Evolutionary conservation across 306 rosid genomes (phyloP).

Genomic region (Trichosanthes cucumerina): DNA sequence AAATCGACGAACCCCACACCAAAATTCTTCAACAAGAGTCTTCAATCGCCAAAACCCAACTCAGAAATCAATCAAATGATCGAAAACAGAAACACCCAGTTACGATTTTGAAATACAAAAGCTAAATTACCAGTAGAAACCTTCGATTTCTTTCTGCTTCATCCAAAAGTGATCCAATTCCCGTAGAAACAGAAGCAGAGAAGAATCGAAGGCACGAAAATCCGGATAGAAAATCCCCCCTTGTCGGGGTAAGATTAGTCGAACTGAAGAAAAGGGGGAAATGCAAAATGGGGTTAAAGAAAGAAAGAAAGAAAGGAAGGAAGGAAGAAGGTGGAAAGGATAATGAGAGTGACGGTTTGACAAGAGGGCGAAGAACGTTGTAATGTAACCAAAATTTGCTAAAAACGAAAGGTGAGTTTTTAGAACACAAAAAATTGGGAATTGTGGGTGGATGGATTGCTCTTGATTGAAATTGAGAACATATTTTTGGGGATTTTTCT

Average conservation of each 20-base stretch:
- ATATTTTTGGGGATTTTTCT: background rate
- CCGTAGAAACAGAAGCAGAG: background rate
- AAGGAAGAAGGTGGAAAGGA: background rate
- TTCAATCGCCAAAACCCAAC: background rate
- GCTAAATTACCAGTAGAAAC: background rate
- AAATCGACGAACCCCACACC: background rate
- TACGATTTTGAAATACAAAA: background rate
- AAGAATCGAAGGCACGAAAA: background rate
- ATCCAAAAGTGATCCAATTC: background rate
- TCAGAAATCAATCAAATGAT: constrained; percentile 9
- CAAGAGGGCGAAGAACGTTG: background rate
- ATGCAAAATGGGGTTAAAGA: constrained; percentile 18
- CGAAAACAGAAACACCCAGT: background rate
- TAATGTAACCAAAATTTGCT: constrained; percentile 23
- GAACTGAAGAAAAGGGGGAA: background rate
- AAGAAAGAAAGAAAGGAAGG: constrained; percentile 1
- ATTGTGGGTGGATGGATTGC: constrained; percentile 8
- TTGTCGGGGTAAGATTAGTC: background rate
- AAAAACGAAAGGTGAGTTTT: constrained; percentile 11
- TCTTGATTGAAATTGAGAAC: constrained; percentile 12
- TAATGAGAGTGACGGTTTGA: constrained; percentile 11
- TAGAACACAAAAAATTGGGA: constrained; percentile 5
- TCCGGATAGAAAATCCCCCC: background rate
- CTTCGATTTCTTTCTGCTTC: constrained; percentile 3
- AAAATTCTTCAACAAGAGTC: background rate